These are phyloP conservation scores for Cryptosporidium tyzzeri DNA, from an alignment of 169 alveolate genomes.

Conservation along the genomic window DNA sequence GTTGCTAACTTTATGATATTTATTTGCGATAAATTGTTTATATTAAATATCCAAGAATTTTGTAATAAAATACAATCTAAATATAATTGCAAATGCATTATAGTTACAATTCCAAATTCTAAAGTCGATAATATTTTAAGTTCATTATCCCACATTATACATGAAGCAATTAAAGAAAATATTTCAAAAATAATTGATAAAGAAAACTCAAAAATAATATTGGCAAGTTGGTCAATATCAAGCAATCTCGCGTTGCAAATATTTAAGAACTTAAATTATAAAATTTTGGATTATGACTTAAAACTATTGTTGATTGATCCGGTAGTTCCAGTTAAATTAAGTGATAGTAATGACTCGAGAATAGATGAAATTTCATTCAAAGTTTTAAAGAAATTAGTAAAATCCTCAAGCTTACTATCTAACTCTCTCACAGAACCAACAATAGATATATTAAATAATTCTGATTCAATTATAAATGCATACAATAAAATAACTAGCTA, in stretches of 20 bases:
- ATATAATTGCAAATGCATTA: slow-evolving; percentile 24
- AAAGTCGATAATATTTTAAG: neutral
- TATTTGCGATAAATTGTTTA: slow-evolving; percentile 56
- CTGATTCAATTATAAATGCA: neutral
- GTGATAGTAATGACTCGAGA: neutral
- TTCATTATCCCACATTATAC: slow-evolving; percentile 1
- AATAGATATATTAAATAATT: neutral
- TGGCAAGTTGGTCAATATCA: slow-evolving; percentile 65
- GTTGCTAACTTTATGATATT: slow-evolving; percentile 12
- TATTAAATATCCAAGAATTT: slow-evolving; percentile 11
- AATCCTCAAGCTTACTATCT: neutral
- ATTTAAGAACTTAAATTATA: neutral
- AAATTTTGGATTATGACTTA: neutral
- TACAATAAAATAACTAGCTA: neutral
- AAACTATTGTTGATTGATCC: slow-evolving; percentile 51
- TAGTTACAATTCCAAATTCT: slow-evolving; percentile 28
- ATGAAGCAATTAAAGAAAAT: neutral
- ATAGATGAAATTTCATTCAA: slow-evolving; percentile 41
- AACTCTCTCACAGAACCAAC: slow-evolving; percentile 7
- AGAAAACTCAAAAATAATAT: neutral
- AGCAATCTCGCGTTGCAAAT: slow-evolving; percentile 29
- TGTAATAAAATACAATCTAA: neutral
- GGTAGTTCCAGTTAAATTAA: slow-evolving; percentile 4
- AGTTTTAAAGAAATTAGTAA: slow-evolving; percentile 22
- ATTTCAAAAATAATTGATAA: neutral